Base-by-base conservation (phyloP, 306 rosid species). In the Cucumis hystrix region DNA sequence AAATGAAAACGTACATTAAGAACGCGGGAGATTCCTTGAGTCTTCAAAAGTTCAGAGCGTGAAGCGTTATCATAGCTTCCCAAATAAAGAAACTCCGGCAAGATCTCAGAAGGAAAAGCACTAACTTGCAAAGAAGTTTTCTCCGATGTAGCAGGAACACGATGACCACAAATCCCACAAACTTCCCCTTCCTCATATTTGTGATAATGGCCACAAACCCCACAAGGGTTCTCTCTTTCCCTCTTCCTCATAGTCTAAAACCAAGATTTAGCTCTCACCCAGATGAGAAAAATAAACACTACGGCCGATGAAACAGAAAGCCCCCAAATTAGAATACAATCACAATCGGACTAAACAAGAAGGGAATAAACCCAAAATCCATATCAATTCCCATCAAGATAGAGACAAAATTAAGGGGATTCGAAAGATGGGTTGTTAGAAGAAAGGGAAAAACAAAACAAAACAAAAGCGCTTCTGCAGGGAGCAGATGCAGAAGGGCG, bases 21-120 rank as follows among this genome's bases (percentile, higher is more conserved):
- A 71, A 96, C 90, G 18, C 93, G 97, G 71, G 99, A 83, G 78
- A 96, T 91, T 77, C 99, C 98, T 80, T 89, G 99, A 82, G 96
- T 91, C 89, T 96, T 96, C 33, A 96, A 92, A 84, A 96, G 98
- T 83, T 96, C 98, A 0, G 99, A 91, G 45, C 99, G 93, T 5
- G 99, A 92, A 3, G 99, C 99, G 87, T 96, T 96, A 72, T 96
- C 99, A 66, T 96, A 96, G 83, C 99, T 92, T 14, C 99, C 99
- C 72, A 96, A 79, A 84, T 86, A 96, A 25, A 96, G 97, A 76
- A 96, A 96, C 71, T 92, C 98, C 25, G 96, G 92, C 87, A 92
- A 78, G 81, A 96, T 89, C 88, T 85, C 90, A 0, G 99, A 96
- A 3, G 99, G 96, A 77, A 96, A 96, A 40, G 96, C 99, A 77